Evolutionary conservation across 768 basidiomycete species (phyloP).

Genomic region (Antrodiella citrinella): DNA sequence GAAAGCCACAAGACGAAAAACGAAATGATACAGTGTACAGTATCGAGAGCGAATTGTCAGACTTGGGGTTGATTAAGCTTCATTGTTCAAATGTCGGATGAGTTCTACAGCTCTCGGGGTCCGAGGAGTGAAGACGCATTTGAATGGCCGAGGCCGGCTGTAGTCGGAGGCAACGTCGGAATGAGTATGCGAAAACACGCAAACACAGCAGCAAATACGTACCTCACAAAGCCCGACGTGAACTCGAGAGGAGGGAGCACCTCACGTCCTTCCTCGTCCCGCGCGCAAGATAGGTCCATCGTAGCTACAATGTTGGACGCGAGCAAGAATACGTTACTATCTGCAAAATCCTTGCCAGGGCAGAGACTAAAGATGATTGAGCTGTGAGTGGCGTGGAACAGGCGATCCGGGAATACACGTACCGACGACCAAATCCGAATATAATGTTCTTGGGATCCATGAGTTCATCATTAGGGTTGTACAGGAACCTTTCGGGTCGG

Average conservation of each 20-base stretch:
- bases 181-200: too few relatives aligned
- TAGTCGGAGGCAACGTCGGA: too few relatives aligned
- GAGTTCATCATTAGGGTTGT: background rate
- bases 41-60: too few relatives aligned
- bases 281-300: slow-evolving; percentile 32
- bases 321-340: slow-evolving; percentile 35
- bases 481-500: slow-evolving; percentile 8
- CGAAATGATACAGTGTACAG: too few relatives aligned
- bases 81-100: background rate
- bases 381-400: background rate
- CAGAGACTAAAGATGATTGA: slow-evolving; percentile 30
- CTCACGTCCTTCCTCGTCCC: slow-evolving; percentile 29
- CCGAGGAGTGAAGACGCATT: background rate
- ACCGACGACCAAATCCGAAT: slow-evolving; percentile 44
- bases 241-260: background rate
- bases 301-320: slow-evolving; percentile 34
- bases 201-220: background rate
- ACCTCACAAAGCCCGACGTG: slow-evolving; percentile 1
- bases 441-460: slow-evolving; percentile 28
- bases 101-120: background rate
- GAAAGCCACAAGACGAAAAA: too few relatives aligned
- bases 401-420: background rate
- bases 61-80: too few relatives aligned
- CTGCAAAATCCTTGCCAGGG: slow-evolving; percentile 44
- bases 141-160: background rate